Evolutionary conservation across 176 grass and related monocot genomes (phyloP), one percentile per base, ranked within the genome.

Genomic region (Eragrostis curvula): DNA sequence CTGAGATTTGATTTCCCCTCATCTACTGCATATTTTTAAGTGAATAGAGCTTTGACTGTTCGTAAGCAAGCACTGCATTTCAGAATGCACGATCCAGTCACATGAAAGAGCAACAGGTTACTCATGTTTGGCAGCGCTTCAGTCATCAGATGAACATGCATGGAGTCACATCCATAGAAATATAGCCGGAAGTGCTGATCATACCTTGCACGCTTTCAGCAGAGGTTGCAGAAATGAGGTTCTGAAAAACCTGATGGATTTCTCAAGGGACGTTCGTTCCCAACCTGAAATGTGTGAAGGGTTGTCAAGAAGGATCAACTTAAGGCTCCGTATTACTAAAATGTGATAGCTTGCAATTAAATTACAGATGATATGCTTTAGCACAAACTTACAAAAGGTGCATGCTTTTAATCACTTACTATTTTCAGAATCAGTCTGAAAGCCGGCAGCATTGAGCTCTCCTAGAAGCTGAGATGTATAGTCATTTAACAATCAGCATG

Each of bases 171-270:
- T 21, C 1, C 36, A 21, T 68, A 39, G 7, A 81, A 69, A 77
- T 39, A 46, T 29, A 70, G 16, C 41, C 51, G 30, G 43, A 79
- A 55, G 43, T 32, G 73, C 7, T 0, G 10, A 21, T 20, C 39
- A 14, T 82, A 98, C 96, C 90, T 93, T 98, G 88, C 96, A 98
- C 58, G 88, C 85, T 94, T 95, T 98, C 59, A 91, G 66, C 88
- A 95, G 29, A 41, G 92, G 90, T 7, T 91, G 86, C 75, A 95
- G 65, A 43, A 98, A 97, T 5, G 75, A 91, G 53, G 92, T 87
- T 86, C 90, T 82, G 75, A 98, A 98, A 78, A 91, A 88, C 27
- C 81, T 77, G 55, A 98, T 74, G 5, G 88, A 88, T 79, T 87
- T 71, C 52, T 78, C 83, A 82, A 95, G 86, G 68, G 90, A 91